Base-by-base conservation (phyloP, 179 eudicot genomes). In the Beta lomatogona region DNA sequence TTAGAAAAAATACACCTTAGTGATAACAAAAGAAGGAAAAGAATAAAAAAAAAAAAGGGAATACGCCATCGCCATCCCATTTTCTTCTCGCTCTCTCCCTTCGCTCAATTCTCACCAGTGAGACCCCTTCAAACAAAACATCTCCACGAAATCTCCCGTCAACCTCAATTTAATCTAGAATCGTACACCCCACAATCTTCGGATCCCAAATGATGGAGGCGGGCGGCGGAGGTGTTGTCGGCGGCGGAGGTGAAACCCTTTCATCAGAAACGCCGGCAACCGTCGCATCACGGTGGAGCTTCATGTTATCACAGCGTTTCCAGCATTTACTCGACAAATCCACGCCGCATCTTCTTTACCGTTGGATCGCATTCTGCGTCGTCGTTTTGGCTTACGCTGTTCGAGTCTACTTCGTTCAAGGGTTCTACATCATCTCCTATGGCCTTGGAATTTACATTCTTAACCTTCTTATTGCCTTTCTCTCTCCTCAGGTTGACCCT, bases 401-500 rank as follows among this genome's bases (percentile, higher is more conserved):
- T 10, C 93, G 98, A 54, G 94, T 94, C 4, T 89, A 75, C 87
- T 82, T 86, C 13, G 81, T 94, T 11, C 86, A 88, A 61, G 97
- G 97, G 0, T 92, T 91, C 86, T 92, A 92, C 85, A 82, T 93
- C 76, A 88, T 93, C 10, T 89, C 97, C 7, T 94, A 94, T 77
- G 97, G 86, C 8, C 88, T 94, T 16, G 98, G 98, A 48, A 93
- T 94, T 77, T 93, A 93, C 85, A 63, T 94, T 66, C 89, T 94
- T 19, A 91, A 89, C 75, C 90, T 93, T 68, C 88, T 94, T 75
- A 90, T 92, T 86, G 95, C 89, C 4, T 94, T 94, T 77, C 91
- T 94, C 75, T 94, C 98, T 73, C 98, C 98, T 71, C 91, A 90
- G 84, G 91, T 86, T 6, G 98, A 94, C 71, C 98, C 97, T 9